These are phyloP conservation scores for Heracleum sosnowskyi DNA, from an alignment of 129 eudicot genomes.

Conservation along the genomic window DNA sequence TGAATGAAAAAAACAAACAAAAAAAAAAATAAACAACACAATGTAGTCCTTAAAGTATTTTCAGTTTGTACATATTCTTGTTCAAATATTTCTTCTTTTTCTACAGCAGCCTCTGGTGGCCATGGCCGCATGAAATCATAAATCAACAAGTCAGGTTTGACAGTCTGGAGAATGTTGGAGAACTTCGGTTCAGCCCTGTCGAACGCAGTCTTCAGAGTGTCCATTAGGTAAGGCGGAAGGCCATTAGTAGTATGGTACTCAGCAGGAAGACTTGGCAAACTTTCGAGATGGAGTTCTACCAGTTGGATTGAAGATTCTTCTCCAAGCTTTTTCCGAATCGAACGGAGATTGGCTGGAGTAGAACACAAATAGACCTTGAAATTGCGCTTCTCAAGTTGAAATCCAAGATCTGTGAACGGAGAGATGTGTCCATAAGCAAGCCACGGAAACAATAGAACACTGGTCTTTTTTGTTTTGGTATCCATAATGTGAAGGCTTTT, in stretches of 20 bases:
- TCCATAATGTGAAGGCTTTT: no score
- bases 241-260: slow-evolving; percentile 13
- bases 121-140: slow-evolving; percentile 8
- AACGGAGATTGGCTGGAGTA: neutral
- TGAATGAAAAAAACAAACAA: no score
- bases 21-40: no score
- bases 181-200: neutral
- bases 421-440: neutral
- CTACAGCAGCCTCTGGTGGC: neutral
- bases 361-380: neutral
- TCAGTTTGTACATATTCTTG: no score
- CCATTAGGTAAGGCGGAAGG: slow-evolving; percentile 12
- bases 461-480: neutral
- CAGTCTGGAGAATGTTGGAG: neutral
- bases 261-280: slow-evolving; percentile 3
- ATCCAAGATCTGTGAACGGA: neutral
- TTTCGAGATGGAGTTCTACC: slow-evolving; percentile 2
- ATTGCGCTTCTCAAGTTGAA: neutral
- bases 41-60: no score
- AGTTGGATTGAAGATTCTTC: neutral
- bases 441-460: neutral
- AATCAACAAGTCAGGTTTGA: neutral
- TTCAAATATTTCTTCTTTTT: no score
- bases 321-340: neutral
- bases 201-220: slow-evolving; percentile 1